A percentile compares a stretch with the other conserved stretches of the same genome.
phyloP scores from a whole-genome alignment of 176 grass and related monocot species.

The Triticum timopheevii region DNA sequence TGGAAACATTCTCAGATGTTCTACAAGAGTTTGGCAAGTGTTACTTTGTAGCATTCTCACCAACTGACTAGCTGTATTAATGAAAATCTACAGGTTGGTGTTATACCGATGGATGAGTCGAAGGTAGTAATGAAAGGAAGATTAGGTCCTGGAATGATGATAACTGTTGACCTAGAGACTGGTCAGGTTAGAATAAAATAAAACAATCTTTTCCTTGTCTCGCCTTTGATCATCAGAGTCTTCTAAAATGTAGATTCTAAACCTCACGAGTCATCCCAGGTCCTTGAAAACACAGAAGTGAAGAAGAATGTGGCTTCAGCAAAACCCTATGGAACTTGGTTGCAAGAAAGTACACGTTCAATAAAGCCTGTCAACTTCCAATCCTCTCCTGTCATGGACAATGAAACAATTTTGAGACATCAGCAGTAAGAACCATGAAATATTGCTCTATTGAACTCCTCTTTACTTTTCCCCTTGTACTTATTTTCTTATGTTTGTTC shows the following conservation, averaged over 20 bases:
- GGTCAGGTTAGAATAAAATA: slow-evolving; percentile 67
- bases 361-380: slow-evolving; percentile 98
- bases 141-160: slow-evolving; percentile 99
- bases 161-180: slow-evolving; percentile 87
- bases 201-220: slow-evolving; percentile 14
- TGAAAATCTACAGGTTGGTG: slow-evolving; percentile 73
- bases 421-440: slow-evolving; percentile 79
- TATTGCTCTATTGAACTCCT: slow-evolving; percentile 3
- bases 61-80: slow-evolving; percentile 32
- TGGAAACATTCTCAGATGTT: background rate
- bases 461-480: slow-evolving; percentile 5
- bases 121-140: slow-evolving; percentile 98
- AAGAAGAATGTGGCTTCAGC: slow-evolving; percentile 82
- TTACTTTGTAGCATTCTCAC: slow-evolving; percentile 23
- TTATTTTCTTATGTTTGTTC: background rate
- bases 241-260: slow-evolving; percentile 36
- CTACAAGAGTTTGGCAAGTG: slow-evolving; percentile 4
- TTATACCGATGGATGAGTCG: slow-evolving; percentile 98
- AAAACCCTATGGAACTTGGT: slow-evolving; percentile 73
- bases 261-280: slow-evolving; percentile 51
- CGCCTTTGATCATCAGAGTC: slow-evolving; percentile 2
- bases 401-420: slow-evolving; percentile 76
- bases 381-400: slow-evolving; percentile 81
- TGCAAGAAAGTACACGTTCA: slow-evolving; percentile 68
- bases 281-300: slow-evolving; percentile 96